A percentile compares a stretch with the other conserved stretches of the same genome.
Evolutionary conservation across 345 rosid species (phyloP).

Genomic region (Arabis hirsuta): DNA sequence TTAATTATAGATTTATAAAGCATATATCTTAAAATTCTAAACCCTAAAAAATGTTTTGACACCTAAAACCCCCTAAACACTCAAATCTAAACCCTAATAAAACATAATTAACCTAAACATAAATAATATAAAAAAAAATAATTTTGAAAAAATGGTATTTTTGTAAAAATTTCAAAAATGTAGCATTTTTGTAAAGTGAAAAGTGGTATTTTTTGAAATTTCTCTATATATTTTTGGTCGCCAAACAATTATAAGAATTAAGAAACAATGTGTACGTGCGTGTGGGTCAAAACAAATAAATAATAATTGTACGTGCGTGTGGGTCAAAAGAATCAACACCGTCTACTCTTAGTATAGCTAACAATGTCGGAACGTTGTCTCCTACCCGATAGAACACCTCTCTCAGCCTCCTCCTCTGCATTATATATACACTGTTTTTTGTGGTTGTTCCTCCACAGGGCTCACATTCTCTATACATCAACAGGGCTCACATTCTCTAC

Average conservation of each 20-base stretch:
- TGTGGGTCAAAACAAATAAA: conserved; percentile 32
- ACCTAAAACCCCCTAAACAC: too few species aligned
- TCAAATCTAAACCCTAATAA: too few species aligned
- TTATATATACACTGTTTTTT: conserved; percentile 22
- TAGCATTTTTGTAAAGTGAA: too few species aligned
- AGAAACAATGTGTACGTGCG: conserved; percentile 29
- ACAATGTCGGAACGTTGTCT: conserved; percentile 34
- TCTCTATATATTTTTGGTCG: too few species aligned
- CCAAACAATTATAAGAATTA: neutral
- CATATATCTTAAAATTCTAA: too few species aligned
- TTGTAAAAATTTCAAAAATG: too few species aligned
- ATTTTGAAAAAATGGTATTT: too few species aligned
- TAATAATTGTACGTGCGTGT: conserved; percentile 31
- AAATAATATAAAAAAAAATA: too few species aligned
- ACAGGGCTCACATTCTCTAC: conserved; percentile 42
- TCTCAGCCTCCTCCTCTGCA: conserved; percentile 3
- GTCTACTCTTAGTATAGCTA: conserved; percentile 40
- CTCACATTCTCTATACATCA: conserved; percentile 37
- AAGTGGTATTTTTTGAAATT: too few species aligned
- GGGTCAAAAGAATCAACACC: conserved; percentile 52
- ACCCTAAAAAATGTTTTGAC: too few species aligned
- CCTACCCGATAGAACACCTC: conserved; percentile 16
- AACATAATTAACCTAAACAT: too few species aligned
- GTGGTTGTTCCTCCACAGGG: conserved; percentile 41
- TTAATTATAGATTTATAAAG: too few species aligned